Evolutionary conservation across 2,329 filamentous ascomycete genomes (phyloP).

Genomic region (Teratosphaeria viscida): DNA sequence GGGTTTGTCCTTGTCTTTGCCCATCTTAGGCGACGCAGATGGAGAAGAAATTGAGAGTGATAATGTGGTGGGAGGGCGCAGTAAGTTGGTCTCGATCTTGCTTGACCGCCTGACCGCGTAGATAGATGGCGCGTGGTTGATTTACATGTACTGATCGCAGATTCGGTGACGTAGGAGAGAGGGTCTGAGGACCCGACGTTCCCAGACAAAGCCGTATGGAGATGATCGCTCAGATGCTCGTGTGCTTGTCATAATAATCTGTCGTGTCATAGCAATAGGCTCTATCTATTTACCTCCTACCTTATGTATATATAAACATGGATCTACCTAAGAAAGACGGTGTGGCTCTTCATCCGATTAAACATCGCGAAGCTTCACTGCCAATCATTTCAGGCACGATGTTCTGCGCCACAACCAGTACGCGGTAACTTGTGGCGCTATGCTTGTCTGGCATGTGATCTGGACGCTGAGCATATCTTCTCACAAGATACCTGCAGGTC

Average conservation of each 20-base stretch:
- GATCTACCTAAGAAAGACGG: background rate
- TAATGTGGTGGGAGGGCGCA: background rate
- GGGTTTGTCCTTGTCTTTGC: slow-evolving; percentile 2
- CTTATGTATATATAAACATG: too few relatives aligned
- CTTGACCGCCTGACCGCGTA: background rate
- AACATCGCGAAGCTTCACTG: background rate
- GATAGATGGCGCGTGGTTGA: background rate
- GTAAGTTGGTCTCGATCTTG: background rate
- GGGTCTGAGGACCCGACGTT: background rate
- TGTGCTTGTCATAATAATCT: background rate
- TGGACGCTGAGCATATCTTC: background rate
- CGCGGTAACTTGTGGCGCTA: background rate
- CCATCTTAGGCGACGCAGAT: slow-evolving; percentile 1
- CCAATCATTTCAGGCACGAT: background rate
- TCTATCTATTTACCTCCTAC: background rate
- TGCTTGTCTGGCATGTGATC: background rate
- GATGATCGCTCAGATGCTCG: background rate
- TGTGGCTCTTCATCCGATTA: background rate
- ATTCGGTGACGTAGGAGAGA: background rate
- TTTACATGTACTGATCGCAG: background rate
- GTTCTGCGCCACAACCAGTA: background rate
- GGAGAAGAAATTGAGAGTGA: background rate
- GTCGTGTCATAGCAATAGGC: background rate
- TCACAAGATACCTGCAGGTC: background rate
- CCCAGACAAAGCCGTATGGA: background rate